A percentile compares a stretch with the other conserved stretches of the same genome.
These are phyloP conservation scores for Tolypocladium ophioglossoides DNA, from an alignment of 2,329 filamentous ascomycete genomes.

Conservation along the genomic window DNA sequence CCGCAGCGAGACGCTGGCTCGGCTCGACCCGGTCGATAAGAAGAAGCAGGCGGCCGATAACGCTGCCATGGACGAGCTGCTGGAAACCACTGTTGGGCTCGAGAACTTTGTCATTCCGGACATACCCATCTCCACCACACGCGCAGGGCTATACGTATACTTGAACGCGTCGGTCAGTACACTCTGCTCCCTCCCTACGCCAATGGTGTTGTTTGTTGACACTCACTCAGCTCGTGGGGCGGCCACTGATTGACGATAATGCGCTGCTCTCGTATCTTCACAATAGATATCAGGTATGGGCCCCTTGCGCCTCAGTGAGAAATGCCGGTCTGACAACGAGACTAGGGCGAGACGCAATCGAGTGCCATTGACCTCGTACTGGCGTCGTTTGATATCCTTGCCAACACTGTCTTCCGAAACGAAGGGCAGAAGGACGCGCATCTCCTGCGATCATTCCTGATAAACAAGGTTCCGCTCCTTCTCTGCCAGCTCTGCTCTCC, in stretches of 20 bases:
- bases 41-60: conserved; percentile 36
- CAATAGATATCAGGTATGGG: conserved; percentile 66
- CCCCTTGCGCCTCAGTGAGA: background rate
- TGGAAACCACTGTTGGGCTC: conserved; percentile 45
- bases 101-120: conserved; percentile 50
- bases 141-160: conserved; percentile 77
- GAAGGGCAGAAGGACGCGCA: conserved; percentile 51
- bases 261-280: conserved; percentile 71
- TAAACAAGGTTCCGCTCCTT: conserved; percentile 52
- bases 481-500: conserved; percentile 46
- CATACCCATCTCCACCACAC: conserved; percentile 60
- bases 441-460: conserved; percentile 74
- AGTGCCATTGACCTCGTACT: conserved; percentile 75
- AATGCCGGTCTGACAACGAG: background rate
- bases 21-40: conserved; percentile 43
- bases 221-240: conserved; percentile 55
- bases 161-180: conserved; percentile 63
- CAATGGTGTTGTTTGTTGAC: background rate
- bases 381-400: conserved; percentile 80
- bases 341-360: conserved; percentile 62
- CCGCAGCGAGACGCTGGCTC: conserved; percentile 43
- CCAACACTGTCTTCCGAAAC: conserved; percentile 68
- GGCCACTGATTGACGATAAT: conserved; percentile 74
- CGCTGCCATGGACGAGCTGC: conserved; percentile 42
- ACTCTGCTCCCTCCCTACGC: background rate